Evolutionary conservation across 1,284 basidiomycete genomes (phyloP), one percentile per base, ranked within the genome.

Genomic region (Ustilago shanxiensis): DNA sequence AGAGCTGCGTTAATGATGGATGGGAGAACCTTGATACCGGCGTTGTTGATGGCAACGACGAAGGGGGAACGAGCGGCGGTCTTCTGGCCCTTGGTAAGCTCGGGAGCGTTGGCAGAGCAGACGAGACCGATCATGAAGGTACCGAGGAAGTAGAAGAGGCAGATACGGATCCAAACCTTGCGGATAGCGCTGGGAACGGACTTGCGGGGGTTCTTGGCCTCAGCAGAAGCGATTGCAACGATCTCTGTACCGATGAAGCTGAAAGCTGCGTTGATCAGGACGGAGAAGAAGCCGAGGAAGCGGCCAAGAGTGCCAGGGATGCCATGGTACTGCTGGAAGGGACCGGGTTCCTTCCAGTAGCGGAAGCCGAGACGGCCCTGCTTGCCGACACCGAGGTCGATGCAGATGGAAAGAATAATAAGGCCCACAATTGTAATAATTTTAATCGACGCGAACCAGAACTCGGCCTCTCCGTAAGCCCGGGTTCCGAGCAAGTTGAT

Each of bases 231-330:
- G 86, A 95, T 91, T 39, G 93, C 93, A 47, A 95, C 92, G 72
- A 95, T 92, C 86, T 95, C 94, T 10, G 93, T 94, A 55, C 51
- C 91, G 90, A 56, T 93, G 88, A 91, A 95, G 13, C 91, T 92
- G 88, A 95, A 95, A 1, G 93, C 93, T 10, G 93, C 93, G 52
- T 87, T 82, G 28, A 87, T 83, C 35, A 86, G 80, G 2, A 86
- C 79, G 5, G 60, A 66, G 61, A 81, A 85, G 72, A 86, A 87
- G 14, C 85, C 87, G 20, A 87, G 74, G 81, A 87, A 87, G 49
- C 51, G 73, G 13, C 87, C 85, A 1, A 87, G 87, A 2, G 88
- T 65, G 0, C 93, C 93, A 1, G 81, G 60, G 53, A 88, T 88
- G 56, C 81, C 86, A 64, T 73, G 44, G 73, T 80, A 77, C 69